Percentiles rank a stretch among this genome's conserved stretches.
Evolutionary conservation across 2,329 filamentous ascomycete species (phyloP).

Genomic region (Verticillium dahliae): DNA sequence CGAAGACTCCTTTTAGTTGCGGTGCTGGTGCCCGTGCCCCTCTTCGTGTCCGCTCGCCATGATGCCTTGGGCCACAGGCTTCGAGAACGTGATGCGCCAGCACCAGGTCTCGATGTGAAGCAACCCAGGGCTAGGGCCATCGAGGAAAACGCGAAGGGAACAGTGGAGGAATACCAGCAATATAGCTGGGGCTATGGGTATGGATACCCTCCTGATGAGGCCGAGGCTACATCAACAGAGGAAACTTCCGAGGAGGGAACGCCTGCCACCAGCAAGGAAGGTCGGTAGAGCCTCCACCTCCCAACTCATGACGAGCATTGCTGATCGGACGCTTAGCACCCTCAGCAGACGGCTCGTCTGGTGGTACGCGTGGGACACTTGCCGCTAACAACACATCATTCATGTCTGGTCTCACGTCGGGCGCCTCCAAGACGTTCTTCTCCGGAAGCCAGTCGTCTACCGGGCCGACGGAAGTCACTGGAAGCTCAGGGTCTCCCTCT

Average conservation of each 20-base stretch:
- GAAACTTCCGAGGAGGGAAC: slow-evolving; percentile 1
- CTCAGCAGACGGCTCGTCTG: not conserved
- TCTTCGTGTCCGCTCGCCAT: slow-evolving; percentile 3
- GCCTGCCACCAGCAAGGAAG: not conserved
- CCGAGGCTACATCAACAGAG: slow-evolving; percentile 5
- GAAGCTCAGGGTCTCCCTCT: not conserved
- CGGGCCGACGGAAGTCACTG: not conserved
- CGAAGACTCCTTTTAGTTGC: slow-evolving; percentile 25
- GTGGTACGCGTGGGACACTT: not conserved
- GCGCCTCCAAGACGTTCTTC: not conserved
- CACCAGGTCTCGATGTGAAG: not conserved
- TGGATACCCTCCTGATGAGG: not conserved
- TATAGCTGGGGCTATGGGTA: slow-evolving; percentile 11
- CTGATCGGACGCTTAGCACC: not conserved
- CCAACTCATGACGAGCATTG: not conserved
- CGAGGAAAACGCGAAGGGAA: not conserved
- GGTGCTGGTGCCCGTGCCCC: slow-evolving; percentile 17
- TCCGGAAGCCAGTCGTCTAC: not conserved
- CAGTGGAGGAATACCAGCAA: not conserved
- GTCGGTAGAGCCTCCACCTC: not conserved
- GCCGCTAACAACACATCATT: not conserved
- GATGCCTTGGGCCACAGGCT: not conserved
- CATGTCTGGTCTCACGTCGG: not conserved
- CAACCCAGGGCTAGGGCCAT: not conserved
- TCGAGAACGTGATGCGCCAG: not conserved